Evolutionary conservation across 179 eudicot species (phyloP).

Genomic region (Silene coronaria): DNA sequence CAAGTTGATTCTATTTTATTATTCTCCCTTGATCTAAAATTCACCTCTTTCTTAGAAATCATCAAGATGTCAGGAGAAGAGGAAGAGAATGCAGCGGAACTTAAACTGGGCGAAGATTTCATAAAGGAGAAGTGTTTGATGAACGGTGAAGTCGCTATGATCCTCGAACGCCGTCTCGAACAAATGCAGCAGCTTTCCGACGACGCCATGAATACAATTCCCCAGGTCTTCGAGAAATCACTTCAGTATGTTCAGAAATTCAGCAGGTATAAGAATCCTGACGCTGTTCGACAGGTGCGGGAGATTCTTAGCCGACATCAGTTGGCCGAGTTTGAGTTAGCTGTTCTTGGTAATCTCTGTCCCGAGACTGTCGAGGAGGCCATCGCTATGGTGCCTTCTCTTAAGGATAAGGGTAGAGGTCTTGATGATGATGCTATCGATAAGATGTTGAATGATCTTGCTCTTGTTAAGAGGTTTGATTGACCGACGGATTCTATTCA

Average conservation of each 20-base stretch:
- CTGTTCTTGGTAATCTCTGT: conserved; percentile 87
- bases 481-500: conserved; percentile 17
- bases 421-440: conserved; percentile 83
- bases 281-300: conserved; percentile 84
- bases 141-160: conserved; percentile 87
- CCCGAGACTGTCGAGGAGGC: conserved; percentile 97
- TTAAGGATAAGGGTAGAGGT: conserved; percentile 67
- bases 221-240: conserved; percentile 93
- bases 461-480: conserved; percentile 81
- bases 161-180: conserved; percentile 73
- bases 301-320: conserved; percentile 81
- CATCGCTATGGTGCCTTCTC: conserved; percentile 80
- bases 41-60: no score
- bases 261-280: conserved; percentile 88
- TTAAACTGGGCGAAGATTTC: conserved; percentile 82
- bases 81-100: conserved; percentile 91
- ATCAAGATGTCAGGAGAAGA: conserved; percentile 78
- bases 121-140: conserved; percentile 86
- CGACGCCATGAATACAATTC: conserved; percentile 69
- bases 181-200: conserved; percentile 78
- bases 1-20: no score
- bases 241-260: conserved; percentile 89
- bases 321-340: conserved; percentile 89
- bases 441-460: conserved; percentile 79
- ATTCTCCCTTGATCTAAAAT: no score